Conservation (phyloP, 305 asterid genomes). For the Plantago coronopus region DNA sequence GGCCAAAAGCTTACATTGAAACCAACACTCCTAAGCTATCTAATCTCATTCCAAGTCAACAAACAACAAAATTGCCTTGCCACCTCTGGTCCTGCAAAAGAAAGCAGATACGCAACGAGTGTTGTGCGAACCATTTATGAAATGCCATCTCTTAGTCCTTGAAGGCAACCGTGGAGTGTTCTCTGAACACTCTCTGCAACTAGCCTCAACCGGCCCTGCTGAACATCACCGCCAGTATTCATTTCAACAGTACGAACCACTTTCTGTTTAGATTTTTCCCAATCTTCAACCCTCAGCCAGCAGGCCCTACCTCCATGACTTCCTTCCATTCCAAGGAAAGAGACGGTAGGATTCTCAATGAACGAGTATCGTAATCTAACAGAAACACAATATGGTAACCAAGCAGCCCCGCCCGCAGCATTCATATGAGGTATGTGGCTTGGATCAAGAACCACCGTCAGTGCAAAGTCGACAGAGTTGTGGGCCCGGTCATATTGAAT, state of each 20-base stretch:
- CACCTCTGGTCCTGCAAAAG: conserved; percentile 22
- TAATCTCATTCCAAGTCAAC: conserved; percentile 16
- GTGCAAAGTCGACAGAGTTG: conserved; percentile 83
- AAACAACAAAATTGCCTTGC: conserved; percentile 23
- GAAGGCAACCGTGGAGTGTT: conserved; percentile 71
- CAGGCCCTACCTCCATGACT: conserved; percentile 99
- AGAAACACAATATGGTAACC: conserved; percentile 96
- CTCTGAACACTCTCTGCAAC: conserved; percentile 87
- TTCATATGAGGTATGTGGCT: conserved; percentile 82
- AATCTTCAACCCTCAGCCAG: conserved; percentile 76
- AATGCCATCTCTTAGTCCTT: conserved; percentile 69
- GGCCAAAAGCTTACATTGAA: conserved; percentile 17
- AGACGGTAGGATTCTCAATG: conserved; percentile 64
- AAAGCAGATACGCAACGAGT: not conserved
- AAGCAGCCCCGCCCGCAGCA: conserved; percentile 99
- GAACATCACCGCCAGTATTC: conserved; percentile 60
- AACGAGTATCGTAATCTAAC: conserved; percentile 76
- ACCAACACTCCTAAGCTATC: conserved; percentile 14
- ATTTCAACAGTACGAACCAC: conserved; percentile 62
- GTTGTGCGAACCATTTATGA: conserved; percentile 20
- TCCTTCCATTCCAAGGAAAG: conserved; percentile 90
- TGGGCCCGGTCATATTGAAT: conserved; percentile 79
- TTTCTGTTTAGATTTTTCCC: conserved; percentile 89
- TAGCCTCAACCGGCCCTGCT: conserved; percentile 80
- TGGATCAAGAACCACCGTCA: conserved; percentile 92